Conservation (phyloP, 208 protist genomes). For the Trypanosoma lewisi region DNA sequence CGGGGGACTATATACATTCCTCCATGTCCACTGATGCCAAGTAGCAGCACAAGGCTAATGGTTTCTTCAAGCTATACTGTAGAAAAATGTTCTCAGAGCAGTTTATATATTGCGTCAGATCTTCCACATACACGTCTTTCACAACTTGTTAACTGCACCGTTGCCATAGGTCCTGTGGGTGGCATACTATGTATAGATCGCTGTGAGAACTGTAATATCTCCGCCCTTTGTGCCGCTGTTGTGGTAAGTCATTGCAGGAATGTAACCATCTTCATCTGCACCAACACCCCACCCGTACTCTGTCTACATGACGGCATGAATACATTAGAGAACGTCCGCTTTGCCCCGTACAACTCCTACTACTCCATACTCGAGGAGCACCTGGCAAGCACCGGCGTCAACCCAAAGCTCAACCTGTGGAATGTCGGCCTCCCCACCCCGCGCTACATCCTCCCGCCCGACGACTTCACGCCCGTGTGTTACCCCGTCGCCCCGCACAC, state of each 20-base stretch:
- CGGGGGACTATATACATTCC: slow-evolving; percentile 61
- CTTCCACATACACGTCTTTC: slow-evolving; percentile 80
- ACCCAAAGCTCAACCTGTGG: slow-evolving; percentile 85
- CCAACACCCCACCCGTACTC: slow-evolving; percentile 86
- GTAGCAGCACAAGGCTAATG: slow-evolving; percentile 33
- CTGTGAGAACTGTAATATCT: slow-evolving; percentile 84
- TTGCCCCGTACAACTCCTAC: slow-evolving; percentile 90
- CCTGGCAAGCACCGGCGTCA: slow-evolving; percentile 76
- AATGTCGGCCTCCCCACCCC: slow-evolving; percentile 73
- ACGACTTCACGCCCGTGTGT: slow-evolving; percentile 74
- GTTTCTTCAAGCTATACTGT: slow-evolving; percentile 74
- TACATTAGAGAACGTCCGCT: slow-evolving; percentile 51
- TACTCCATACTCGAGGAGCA: slow-evolving; percentile 87
- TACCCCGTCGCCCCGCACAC: slow-evolving; percentile 67
- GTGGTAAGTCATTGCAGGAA: slow-evolving; percentile 76
- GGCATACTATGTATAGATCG: slow-evolving; percentile 78
- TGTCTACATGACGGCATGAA: slow-evolving; percentile 10
- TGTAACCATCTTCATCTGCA: slow-evolving; percentile 77
- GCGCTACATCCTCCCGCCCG: slow-evolving; percentile 67
- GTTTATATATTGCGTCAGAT: slow-evolving; percentile 73
- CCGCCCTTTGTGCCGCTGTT: slow-evolving; percentile 72
- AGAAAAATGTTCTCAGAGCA: slow-evolving; percentile 63
- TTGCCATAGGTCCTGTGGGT: slow-evolving; percentile 79
- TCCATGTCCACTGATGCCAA: slow-evolving; percentile 40
- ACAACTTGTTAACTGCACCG: slow-evolving; percentile 85